A percentile compares a stretch with the other conserved stretches of the same genome.
These are phyloP conservation scores for Porcisia deanei DNA, from an alignment of 208 protist genomes.

Conservation along the genomic window DNA sequence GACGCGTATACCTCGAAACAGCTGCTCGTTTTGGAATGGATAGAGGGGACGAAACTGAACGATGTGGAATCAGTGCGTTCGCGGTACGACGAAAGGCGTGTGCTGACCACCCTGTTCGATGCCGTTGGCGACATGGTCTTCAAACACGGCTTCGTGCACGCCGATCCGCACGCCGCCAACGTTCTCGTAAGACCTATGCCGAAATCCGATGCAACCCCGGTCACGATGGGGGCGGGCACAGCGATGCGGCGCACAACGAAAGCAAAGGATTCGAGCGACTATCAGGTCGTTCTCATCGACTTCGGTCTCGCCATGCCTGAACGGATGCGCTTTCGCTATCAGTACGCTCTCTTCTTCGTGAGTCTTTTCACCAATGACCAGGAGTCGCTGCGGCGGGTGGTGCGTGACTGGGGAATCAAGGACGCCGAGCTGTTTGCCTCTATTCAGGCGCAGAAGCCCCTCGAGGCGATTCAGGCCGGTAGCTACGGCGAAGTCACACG, in stretches of 20 bases:
- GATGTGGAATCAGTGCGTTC: slow-evolving; percentile 61
- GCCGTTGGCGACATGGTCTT: slow-evolving; percentile 95
- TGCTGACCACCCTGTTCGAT: slow-evolving; percentile 80
- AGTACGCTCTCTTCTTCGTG: slow-evolving; percentile 82
- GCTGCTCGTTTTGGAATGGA: slow-evolving; percentile 94
- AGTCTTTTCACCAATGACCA: slow-evolving; percentile 74
- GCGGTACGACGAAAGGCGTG: slow-evolving; percentile 45
- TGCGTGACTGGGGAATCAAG: slow-evolving; percentile 69
- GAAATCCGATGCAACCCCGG: neutral
- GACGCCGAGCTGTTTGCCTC: slow-evolving; percentile 78
- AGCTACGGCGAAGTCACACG: slow-evolving; percentile 65
- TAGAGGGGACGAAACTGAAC: slow-evolving; percentile 79
- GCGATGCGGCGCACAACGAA: slow-evolving; percentile 1
- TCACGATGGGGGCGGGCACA: neutral
- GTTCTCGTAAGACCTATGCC: slow-evolving; percentile 77
- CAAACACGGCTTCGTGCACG: slow-evolving; percentile 93
- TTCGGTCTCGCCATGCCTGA: slow-evolving; percentile 77
- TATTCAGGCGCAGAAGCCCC: slow-evolving; percentile 77
- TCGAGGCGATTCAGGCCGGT: slow-evolving; percentile 48
- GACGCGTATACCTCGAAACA: slow-evolving; percentile 52
- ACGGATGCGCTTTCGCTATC: slow-evolving; percentile 72
- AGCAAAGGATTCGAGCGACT: slow-evolving; percentile 23
- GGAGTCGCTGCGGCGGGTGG: slow-evolving; percentile 45
- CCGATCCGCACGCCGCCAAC: slow-evolving; percentile 94
- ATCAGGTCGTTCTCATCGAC: slow-evolving; percentile 78